Conservation (phyloP, 129 eudicot species). For the Artemisia tridentata region DNA sequence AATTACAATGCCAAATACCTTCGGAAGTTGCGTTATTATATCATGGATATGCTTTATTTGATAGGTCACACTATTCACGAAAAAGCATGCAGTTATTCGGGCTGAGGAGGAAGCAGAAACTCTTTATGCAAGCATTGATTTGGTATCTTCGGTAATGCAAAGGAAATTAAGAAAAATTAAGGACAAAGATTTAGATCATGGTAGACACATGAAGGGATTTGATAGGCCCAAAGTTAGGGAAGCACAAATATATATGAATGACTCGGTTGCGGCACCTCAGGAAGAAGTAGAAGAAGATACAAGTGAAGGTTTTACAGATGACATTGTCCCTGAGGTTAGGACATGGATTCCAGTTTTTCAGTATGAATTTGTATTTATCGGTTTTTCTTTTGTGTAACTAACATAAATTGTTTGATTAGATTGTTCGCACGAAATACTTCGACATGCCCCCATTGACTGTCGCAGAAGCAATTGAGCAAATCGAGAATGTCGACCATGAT, state of each 20-base stretch:
- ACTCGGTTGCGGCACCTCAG: slow-evolving; percentile 40
- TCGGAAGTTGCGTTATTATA: background rate
- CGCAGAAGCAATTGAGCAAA: slow-evolving; percentile 81
- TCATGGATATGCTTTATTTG: slow-evolving; percentile 6
- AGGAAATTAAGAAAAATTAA: slow-evolving; percentile 87
- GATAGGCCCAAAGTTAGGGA: slow-evolving; percentile 54
- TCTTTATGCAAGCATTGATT: slow-evolving; percentile 68
- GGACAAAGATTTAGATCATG: slow-evolving; percentile 88
- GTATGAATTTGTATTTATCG: background rate
- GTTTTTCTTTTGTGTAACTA: slow-evolving; percentile 20
- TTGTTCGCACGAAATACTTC: slow-evolving; percentile 85
- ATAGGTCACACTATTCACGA: slow-evolving; percentile 80
- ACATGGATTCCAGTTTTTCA: background rate
- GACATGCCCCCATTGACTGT: slow-evolving; percentile 92
- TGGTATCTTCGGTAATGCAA: slow-evolving; percentile 70
- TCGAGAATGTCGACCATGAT: slow-evolving; percentile 89
- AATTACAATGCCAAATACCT: too few relatives aligned
- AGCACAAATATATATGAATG: slow-evolving; percentile 34
- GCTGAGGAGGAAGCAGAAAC: slow-evolving; percentile 88
- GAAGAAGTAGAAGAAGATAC: slow-evolving; percentile 46
- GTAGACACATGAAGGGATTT: slow-evolving; percentile 80
- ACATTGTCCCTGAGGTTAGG: slow-evolving; percentile 21
- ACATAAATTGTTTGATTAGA: slow-evolving; percentile 35
- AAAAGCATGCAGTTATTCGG: slow-evolving; percentile 84
- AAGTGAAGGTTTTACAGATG: slow-evolving; percentile 35